These are phyloP conservation scores for Septoria linicola DNA, from an alignment of 2,329 filamentous ascomycete species.

Conservation along the genomic window DNA sequence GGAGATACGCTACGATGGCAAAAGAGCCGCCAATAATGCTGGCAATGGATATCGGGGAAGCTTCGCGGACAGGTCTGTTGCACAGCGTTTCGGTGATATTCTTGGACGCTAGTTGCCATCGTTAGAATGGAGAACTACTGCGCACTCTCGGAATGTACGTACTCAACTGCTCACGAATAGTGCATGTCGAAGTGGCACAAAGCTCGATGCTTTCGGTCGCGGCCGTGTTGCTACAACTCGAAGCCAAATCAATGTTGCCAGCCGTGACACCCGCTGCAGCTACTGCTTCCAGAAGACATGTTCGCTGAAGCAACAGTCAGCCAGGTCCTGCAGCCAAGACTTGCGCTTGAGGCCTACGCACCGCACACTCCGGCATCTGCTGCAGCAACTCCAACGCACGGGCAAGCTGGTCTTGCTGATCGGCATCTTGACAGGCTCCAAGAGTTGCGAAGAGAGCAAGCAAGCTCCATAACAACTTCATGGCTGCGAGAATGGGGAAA, in stretches of 20 bases:
- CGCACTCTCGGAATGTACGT: not conserved
- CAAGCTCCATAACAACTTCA: conserved; percentile 18
- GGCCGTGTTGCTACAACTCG: conserved; percentile 20
- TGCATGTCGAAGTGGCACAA: conserved; percentile 13
- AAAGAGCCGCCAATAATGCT: not conserved
- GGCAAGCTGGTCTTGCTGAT: conserved; percentile 10
- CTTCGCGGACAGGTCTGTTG: conserved; percentile 3
- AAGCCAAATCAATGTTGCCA: conserved; percentile 13
- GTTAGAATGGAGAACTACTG: too few relatives aligned
- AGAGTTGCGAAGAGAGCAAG: conserved; percentile 12
- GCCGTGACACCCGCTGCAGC: conserved; percentile 10
- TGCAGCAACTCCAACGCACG: conserved; percentile 16
- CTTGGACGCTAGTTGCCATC: conserved; percentile 10
- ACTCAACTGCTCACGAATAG: conserved; percentile 22
- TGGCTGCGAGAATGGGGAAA: too few relatives aligned
- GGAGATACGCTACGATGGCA: conserved; percentile 4
- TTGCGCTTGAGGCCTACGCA: too few relatives aligned
- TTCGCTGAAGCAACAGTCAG: conserved; percentile 11
- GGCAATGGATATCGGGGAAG: not conserved
- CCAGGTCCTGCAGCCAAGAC: not conserved
- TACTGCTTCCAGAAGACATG: conserved; percentile 16
- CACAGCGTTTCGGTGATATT: conserved; percentile 16
- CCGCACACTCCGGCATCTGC: conserved; percentile 22
- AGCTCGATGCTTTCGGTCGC: conserved; percentile 15
- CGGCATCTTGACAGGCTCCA: conserved; percentile 11